Evolutionary conservation across 139 green algal species (phyloP).

Genomic region (Coelastrella sp.): DNA sequence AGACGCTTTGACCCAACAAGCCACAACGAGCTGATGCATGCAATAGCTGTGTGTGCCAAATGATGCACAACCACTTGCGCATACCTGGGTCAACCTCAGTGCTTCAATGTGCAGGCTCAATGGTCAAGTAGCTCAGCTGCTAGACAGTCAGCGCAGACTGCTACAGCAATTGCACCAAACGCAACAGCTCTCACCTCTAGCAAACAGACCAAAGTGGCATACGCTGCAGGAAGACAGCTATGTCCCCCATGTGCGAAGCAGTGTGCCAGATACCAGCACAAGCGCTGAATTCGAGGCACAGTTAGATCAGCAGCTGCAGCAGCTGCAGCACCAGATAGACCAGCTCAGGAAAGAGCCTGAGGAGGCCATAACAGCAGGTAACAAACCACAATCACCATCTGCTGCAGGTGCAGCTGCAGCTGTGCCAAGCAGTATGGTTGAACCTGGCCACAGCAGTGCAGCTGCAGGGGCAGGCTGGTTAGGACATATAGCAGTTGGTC

Average conservation of each 20-base stretch:
- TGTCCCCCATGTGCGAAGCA: not conserved
- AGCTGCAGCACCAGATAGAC: conserved; percentile 8
- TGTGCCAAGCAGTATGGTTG: not conserved
- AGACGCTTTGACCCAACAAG: too few relatives aligned
- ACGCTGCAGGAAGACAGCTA: not conserved
- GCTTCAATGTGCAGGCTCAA: not conserved
- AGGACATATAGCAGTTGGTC: not conserved
- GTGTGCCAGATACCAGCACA: too few relatives aligned
- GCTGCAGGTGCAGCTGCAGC: not conserved
- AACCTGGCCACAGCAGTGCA: not conserved
- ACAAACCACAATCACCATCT: not conserved
- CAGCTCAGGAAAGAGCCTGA: not conserved
- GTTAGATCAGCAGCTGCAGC: not conserved
- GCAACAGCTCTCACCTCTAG: not conserved
- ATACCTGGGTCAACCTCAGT: too few relatives aligned
- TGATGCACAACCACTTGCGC: too few relatives aligned
- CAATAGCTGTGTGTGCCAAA: too few relatives aligned
- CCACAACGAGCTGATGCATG: too few relatives aligned
- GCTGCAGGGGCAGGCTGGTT: not conserved
- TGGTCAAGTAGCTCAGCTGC: conserved; percentile 1
- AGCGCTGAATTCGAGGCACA: not conserved
- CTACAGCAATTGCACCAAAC: not conserved
- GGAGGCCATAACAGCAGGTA: not conserved
- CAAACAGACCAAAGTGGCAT: not conserved
- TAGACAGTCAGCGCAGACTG: conserved; percentile 19